These are phyloP conservation scores for Colletotrichum filicis DNA, from an alignment of 2,329 filamentous ascomycete species.

Conservation along the genomic window DNA sequence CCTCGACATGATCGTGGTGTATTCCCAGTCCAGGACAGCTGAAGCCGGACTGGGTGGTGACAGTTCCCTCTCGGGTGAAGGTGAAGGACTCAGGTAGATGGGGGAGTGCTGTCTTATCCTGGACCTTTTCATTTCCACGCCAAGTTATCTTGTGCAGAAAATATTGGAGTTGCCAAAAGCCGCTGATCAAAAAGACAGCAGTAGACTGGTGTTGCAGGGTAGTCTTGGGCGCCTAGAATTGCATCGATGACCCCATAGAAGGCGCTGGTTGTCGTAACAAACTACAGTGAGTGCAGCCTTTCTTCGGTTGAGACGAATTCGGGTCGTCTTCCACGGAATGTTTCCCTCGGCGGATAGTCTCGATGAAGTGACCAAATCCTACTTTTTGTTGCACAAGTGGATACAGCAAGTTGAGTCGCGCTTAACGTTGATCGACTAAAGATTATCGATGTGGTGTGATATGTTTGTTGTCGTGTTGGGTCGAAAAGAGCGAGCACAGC, in stretches of 20 bases:
- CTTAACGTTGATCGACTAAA: not conserved
- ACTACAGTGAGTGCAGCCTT: not conserved
- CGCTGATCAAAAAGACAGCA: not conserved
- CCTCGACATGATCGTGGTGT: conserved; percentile 55
- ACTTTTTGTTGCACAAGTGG: not conserved
- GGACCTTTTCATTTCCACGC: conserved; percentile 56
- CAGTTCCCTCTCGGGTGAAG: conserved; percentile 51
- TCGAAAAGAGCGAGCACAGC: not conserved
- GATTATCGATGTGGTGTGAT: not conserved
- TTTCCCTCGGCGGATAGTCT: not conserved
- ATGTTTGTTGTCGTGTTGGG: not conserved
- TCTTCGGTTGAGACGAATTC: not conserved
- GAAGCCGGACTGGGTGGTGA: conserved; percentile 55
- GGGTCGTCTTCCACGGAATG: not conserved
- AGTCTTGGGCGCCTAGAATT: conserved; percentile 13
- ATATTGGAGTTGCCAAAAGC: not conserved
- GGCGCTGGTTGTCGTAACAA: not conserved
- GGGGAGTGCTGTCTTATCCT: conserved; percentile 57
- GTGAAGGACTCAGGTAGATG: conserved; percentile 53
- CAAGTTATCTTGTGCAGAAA: not conserved
- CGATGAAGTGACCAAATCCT: not conserved
- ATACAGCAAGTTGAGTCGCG: not conserved
- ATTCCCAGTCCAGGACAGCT: conserved; percentile 56
- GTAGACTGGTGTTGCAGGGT: not conserved
- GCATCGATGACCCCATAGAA: conserved; percentile 6